These are phyloP conservation scores for Aristolochia contorta DNA, from an alignment of 164 flowering plant species.

Conservation along the genomic window DNA sequence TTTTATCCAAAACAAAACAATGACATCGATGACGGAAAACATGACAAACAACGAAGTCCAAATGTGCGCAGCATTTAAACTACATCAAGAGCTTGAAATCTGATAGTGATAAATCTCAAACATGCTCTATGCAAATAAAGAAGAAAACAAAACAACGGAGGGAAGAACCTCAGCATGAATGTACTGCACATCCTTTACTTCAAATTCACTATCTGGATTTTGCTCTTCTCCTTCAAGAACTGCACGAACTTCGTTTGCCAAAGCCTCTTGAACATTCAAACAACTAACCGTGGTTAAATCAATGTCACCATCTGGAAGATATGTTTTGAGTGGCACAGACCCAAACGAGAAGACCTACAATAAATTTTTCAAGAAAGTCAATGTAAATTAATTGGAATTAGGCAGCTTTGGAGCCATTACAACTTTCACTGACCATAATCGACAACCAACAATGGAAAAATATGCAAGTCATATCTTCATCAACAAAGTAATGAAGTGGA, in stretches of 20 bases:
- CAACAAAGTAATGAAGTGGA: too few relatives aligned
- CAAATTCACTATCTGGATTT: constrained; percentile 47
- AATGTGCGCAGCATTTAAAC: too few relatives aligned
- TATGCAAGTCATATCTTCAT: too few relatives aligned
- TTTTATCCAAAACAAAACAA: too few relatives aligned
- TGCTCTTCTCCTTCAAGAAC: constrained; percentile 64
- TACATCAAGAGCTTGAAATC: too few relatives aligned
- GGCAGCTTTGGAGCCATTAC: too few relatives aligned
- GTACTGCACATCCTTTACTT: constrained; percentile 72
- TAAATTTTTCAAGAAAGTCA: too few relatives aligned
- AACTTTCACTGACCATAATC: too few relatives aligned
- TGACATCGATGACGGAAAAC: too few relatives aligned
- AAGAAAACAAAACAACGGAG: background rate
- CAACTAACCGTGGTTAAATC: constrained; percentile 61
- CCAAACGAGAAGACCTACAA: constrained; percentile 83
- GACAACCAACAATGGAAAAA: too few relatives aligned
- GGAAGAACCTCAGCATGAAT: constrained; percentile 75
- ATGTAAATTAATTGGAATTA: background rate
- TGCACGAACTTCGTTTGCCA: constrained; percentile 43
- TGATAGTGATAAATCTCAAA: too few relatives aligned
- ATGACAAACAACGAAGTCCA: too few relatives aligned
- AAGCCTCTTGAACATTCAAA: constrained; percentile 42
- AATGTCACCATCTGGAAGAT: constrained; percentile 98
- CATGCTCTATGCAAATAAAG: background rate
- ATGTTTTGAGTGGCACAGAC: constrained; percentile 87